Conservation (phyloP, 2,329 filamentous ascomycete genomes). For the Stenocarpella maydis region DNA sequence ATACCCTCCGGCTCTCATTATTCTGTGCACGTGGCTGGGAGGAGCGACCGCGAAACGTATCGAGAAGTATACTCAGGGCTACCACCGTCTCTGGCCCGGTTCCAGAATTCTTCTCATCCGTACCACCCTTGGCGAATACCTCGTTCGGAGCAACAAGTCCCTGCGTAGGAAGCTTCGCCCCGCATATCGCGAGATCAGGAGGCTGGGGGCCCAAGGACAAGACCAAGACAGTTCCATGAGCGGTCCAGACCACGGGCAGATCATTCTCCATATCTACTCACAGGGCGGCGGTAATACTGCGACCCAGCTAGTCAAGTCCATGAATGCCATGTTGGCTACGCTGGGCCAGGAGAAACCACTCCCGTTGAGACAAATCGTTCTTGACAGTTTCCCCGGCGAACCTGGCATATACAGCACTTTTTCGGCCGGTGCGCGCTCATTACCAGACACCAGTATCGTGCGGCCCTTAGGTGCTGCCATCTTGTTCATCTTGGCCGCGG, state of each 20-base stretch:
- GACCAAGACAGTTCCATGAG: not conserved
- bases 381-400: conserved; percentile 32
- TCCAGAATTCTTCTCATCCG: conserved; percentile 31
- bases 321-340: conserved; percentile 14
- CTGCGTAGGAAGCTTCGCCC: conserved; percentile 27
- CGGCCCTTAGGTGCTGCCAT: conserved; percentile 19
- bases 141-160: not conserved
- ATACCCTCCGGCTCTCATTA: conserved; percentile 26
- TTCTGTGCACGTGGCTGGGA: conserved; percentile 33
- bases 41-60: conserved; percentile 32
- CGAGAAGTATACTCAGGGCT: conserved; percentile 29
- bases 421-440: conserved; percentile 20
- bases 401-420: conserved; percentile 18
- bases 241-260: not conserved
- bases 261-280: conserved; percentile 30
- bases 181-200: conserved; percentile 27
- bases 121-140: conserved; percentile 27
- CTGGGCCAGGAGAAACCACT: conserved; percentile 21
- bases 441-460: conserved; percentile 12
- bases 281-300: conserved; percentile 30
- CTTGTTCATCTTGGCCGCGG: conserved; percentile 17
- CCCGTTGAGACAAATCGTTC: conserved; percentile 27
- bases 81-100: conserved; percentile 23
- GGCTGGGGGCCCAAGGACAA: not conserved
- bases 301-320: conserved; percentile 29